A percentile compares a stretch with the other conserved stretches of the same genome.
Conservation (phyloP, 1,139 yeast species). For the Pneumocystis carinii region DNA sequence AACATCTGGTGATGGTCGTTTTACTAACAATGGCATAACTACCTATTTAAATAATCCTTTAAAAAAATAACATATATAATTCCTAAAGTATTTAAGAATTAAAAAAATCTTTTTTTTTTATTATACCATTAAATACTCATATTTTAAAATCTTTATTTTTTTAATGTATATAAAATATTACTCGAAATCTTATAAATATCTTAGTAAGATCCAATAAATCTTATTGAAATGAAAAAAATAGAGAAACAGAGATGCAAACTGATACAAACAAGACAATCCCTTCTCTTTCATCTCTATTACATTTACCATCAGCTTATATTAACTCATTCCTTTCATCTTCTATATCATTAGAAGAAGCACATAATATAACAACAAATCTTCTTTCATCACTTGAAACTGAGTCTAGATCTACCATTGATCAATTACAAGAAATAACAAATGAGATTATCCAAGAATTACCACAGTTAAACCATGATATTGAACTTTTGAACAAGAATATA, state of each 20-base stretch:
- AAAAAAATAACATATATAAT: background rate
- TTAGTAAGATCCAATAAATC: background rate
- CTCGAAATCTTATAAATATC: background rate
- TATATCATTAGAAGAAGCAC: slow-evolving; percentile 1
- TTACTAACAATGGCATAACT: background rate
- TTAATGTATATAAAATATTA: background rate
- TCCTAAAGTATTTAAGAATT: background rate
- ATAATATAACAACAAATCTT: background rate
- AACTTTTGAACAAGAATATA: slow-evolving; percentile 3
- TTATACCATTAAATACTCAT: background rate
- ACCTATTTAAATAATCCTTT: background rate
- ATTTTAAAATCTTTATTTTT: background rate
- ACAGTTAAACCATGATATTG: slow-evolving; percentile 5
- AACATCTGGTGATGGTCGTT: background rate
- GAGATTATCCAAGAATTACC: slow-evolving; percentile 7
- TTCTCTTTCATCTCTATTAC: slow-evolving; percentile 1
- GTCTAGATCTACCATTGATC: slow-evolving; percentile 1
- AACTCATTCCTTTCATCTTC: slow-evolving; percentile 4
- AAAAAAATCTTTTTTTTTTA: background rate
- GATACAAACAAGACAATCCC: background rate
- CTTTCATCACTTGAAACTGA: slow-evolving; percentile 4
- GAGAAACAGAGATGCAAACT: background rate
- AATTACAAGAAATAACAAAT: background rate
- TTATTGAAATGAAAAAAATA: background rate
- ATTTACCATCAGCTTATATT: slow-evolving; percentile 6